Evolutionary conservation across 2,329 filamentous ascomycete species (phyloP), one percentile per base, ranked within the genome.

Genomic region (Didymella pinodella): DNA sequence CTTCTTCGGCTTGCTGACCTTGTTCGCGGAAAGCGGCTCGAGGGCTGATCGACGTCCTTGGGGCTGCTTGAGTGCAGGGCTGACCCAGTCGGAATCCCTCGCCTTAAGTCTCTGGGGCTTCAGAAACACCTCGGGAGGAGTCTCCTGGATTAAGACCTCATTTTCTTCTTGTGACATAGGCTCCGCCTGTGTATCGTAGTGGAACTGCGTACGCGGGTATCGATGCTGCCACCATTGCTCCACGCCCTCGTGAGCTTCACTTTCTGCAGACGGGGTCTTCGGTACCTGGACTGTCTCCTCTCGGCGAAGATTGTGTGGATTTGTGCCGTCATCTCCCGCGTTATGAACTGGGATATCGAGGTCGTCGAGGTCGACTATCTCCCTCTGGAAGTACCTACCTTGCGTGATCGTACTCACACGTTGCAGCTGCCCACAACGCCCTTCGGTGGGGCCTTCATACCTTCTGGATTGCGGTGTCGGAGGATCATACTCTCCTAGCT

Each of bases 181-280:
- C 28, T 59, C 56, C 22, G 56, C 50, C 12, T 54, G 46, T 32
- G 56, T 54, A 28, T 54, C 50, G 11, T 54, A 59, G 28, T 59
- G 46, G 11, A n/a, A 48, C 28, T 54, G 56, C 8, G 50, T 54
- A 18, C 29, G 20, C 8, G 40, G 56, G 18, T 59, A 54, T 36
- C 56, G 56, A 45, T 54, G 40, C 26, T 43, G 22, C 56, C 50
- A 54, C 56, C 56, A 54, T 18, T 10, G 41, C 11, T 50, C 26
- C 4, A 38, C n/a, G n/a, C 40, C 40, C 2, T 38, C 45, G 14
- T 14, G 14, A 11, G 10, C 11, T 8, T 43, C 34, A 7, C 20
- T 36, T 20, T 43, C 41, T 20, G 20, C 34, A 36, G 5, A 29
- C 7, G 50, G 47, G 29, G 50, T 54, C 1, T 32, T 44, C 47